Evolutionary conservation across 2,329 filamentous ascomycete genomes (phyloP), one percentile per base, ranked within the genome.

Genomic region (Thermochaetoides dissita): DNA sequence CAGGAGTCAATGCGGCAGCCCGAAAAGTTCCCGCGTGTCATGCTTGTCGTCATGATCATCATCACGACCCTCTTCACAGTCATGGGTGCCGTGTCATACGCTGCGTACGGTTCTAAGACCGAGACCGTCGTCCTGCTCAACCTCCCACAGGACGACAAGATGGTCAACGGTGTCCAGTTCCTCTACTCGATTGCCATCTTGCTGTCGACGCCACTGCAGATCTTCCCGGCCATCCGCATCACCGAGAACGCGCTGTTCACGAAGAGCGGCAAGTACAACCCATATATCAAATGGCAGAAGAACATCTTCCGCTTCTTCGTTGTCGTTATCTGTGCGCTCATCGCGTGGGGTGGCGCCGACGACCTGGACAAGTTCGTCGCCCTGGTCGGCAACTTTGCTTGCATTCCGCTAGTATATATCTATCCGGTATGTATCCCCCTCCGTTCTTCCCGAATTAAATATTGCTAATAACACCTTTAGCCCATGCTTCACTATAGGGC

Each of bases 211-310:
- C 91, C 91, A 6, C 68, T 98, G 45, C 93, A 98, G 58, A 88
- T 98, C 52, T 98, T 96, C 69, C 91, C 91, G 0, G 91, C 91
- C 36, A 96, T 98, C 55, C 83, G 89, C 57, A 98, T 98, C 56
- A 86, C 85, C 31, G 88, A 94, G 63, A 94, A 94, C 53, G 86
- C 87, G 51, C 71, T 96, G 6, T 98, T 96, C 62, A 94, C 84
- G 24, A 74, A 83, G 57, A 94, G 87, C 48, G 88, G 91, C 53
- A 98, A 98, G 64, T 94, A 95, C 66, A 95, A 96, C 58, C 88
- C 87, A 1, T 91, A 85, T 58, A 94, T 98, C 69, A 98, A 98
- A 68, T 98, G 91, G 91, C 84, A 96, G 71, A 98, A 98, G 77
- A 98, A 98, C 54, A 68, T 82, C 31, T 98, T 94, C 68, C 81